Evolutionary conservation across 768 basidiomycete genomes (phyloP), one percentile per base, ranked within the genome.

Genomic region (Lactarius hengduanensis): DNA sequence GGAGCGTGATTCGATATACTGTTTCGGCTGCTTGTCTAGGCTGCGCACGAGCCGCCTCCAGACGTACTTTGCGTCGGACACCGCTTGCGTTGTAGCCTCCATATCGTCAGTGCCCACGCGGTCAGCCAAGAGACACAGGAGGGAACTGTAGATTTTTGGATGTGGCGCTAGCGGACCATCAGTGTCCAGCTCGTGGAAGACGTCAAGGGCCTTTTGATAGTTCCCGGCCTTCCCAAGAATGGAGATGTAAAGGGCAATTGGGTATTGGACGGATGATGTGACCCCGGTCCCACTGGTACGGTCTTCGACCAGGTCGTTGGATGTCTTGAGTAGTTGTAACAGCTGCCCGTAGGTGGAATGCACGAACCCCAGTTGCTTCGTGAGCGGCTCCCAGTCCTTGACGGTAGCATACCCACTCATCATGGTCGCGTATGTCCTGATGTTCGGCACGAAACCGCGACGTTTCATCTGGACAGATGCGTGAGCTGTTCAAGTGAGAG

Each of bases 161-260:
- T 87, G 79, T 4, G 91, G 84, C 0, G 85, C 79, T n/a, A 86
- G 72, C 3, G 82, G 83, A 9, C 90, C 90, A 3, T 84, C 80
- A n/a, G 80, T 72, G 62, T 87, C 86, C 74, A 94, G 76, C 16
- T 80, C 80, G 69, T 90, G 84, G 76, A 86, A 93, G 58, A 93
- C 84, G 66, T 92, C 90, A 69, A 91, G 90, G 18, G 92, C 82
- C 64, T 83, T 83, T 68, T 91, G 86, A 65, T 87, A 83, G 11
- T 82, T 76, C 16, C 83, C 82, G 8, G 84, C 81, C 41, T 81
- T 80, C 59, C 85, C 88, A 8, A 94, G 83, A 45, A 92, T 81
- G 62, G 81, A 83, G 56, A 94, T 82, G 73, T 92, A 94, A 54
- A 79, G 73, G 41, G 81, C 82, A 53, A 87, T 76, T 26, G 89